Base-by-base conservation (phyloP, 2,329 filamentous ascomycete genomes). In the Paraconiothyrium sp. region DNA sequence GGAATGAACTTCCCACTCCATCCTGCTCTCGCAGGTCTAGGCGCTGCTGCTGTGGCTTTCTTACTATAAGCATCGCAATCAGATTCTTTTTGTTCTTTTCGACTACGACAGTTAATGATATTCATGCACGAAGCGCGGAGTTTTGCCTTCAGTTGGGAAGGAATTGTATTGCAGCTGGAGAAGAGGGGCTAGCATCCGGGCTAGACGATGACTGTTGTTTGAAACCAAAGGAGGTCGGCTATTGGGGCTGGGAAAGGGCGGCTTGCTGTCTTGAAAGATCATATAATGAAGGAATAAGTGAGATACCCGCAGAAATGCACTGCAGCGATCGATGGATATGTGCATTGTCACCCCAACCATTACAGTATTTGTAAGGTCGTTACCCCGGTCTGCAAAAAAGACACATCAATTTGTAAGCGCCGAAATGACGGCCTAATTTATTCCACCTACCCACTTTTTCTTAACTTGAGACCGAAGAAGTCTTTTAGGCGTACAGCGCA, bases 21-120 rank as follows among this genome's bases (percentile, higher is more conserved):
- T 4, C 73, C 74, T 56, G 67, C 66, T 16, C 47, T 75, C 48
- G 71, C 67, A 13, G 74, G 73, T 44, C 52, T 76, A n/a, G 74
- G 72, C 57, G 72, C 69, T 37, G 72, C 69, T 13, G 66, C 65
- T 6, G 67, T 66, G 35, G 72, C 67, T 9, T 70, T 72, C 57
- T 66, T 74, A 50, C 49, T 59, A 27, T 52, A 41, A 52, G 22
- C n/a, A 22, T 37, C 16, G 6, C 30, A 16, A n/a, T 14, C n/a
- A 2, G 1, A 35, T 49, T 50, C 43, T 22, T 20, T 54, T 52
- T 52, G 24, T 59, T 59, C 37, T 2, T 20, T 54, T 54, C 51
- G 37, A 43, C 51, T 37, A 52, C 47, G 56, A 51, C 37, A 35
- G 10, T 51, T 58, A 8, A 58, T 51, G 47, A 58, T 16, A n/a